Conservation (phyloP, 202 grass and related monocot genomes). For the Musa balbisiana region DNA sequence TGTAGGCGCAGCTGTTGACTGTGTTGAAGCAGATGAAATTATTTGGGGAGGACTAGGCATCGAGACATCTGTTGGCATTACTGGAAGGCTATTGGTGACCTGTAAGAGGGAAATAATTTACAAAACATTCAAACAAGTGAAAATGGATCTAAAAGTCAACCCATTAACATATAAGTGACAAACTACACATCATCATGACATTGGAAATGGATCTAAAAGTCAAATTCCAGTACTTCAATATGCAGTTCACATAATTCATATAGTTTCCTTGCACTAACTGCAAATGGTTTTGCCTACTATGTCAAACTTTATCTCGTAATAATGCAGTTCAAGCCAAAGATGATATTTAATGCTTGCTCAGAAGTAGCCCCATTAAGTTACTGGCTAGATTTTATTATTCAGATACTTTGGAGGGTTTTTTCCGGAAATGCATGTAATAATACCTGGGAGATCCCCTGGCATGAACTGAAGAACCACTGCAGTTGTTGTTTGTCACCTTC, state of each 20-base stretch:
- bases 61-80: background rate
- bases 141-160: background rate
- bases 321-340: no score
- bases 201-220: background rate
- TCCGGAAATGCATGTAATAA: constrained; percentile 5
- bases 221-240: background rate
- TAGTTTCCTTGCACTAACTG: background rate
- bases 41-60: background rate
- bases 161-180: background rate
- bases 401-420: no score
- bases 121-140: background rate
- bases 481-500: constrained; percentile 89
- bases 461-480: constrained; percentile 68
- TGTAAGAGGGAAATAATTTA: background rate
- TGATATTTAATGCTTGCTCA: no score
- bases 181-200: background rate
- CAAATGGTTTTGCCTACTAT: background rate
- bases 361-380: no score
- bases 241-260: background rate
- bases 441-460: constrained; percentile 72
- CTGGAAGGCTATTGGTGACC: background rate
- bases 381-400: no score
- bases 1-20: constrained; percentile 26
- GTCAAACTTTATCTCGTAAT: background rate
- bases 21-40: background rate